A percentile compares a stretch with the other conserved stretches of the same genome.
These are phyloP conservation scores for Lachnellula hyalina DNA, from an alignment of 2,329 filamentous ascomycete genomes.

Conservation along the genomic window DNA sequence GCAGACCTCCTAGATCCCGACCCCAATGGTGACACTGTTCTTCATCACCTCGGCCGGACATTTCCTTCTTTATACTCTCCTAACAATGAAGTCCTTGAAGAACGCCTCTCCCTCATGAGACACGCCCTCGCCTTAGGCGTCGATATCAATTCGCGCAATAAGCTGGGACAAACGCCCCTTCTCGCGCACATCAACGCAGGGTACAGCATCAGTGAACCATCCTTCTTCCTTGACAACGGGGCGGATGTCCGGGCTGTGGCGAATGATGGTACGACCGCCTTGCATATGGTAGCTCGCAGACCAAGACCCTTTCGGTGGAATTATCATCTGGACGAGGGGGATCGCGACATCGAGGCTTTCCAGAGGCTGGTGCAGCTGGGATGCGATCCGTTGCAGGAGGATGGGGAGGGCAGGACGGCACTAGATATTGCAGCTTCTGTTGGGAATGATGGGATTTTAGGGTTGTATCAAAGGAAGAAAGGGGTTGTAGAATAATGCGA, in stretches of 20 bases:
- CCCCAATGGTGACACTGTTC: conserved; percentile 9
- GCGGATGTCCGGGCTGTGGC: background rate
- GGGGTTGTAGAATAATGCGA: background rate
- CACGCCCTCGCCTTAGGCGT: conserved; percentile 4
- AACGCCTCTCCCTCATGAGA: background rate
- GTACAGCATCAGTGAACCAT: background rate
- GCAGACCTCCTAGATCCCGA: conserved; percentile 10
- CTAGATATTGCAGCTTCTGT: conserved; percentile 15
- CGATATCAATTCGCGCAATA: conserved; percentile 12
- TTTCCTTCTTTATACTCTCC: background rate
- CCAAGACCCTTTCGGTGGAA: background rate
- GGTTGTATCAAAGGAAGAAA: conserved; percentile 11
- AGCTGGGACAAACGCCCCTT: background rate
- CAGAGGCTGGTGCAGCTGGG: conserved; percentile 2
- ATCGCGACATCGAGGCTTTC: background rate
- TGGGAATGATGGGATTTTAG: conserved; percentile 12
- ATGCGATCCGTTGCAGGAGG: conserved; percentile 12
- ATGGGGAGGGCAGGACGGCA: conserved; percentile 12
- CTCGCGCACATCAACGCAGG: background rate
- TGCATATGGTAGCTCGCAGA: background rate
- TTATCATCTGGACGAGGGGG: background rate
- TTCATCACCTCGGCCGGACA: conserved; percentile 10
- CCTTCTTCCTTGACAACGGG: background rate
- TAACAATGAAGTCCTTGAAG: background rate
- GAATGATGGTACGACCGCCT: background rate